These are phyloP conservation scores for Posidonia australis DNA, from an alignment of 106 monocot species.

Conservation along the genomic window DNA sequence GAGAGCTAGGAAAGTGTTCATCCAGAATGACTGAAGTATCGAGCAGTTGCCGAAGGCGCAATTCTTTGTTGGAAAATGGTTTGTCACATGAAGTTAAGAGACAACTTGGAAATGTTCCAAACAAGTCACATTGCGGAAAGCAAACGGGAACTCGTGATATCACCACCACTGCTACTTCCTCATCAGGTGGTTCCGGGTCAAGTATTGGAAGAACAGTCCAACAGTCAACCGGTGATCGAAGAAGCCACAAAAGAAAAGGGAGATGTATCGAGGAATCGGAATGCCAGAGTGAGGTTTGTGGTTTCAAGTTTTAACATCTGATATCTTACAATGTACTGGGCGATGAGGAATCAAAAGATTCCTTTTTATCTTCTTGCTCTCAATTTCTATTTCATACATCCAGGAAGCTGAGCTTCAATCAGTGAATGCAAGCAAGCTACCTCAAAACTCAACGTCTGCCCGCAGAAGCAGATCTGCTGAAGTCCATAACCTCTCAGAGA, in stretches of 20 bases:
- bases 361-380: too few relatives aligned
- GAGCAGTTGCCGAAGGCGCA: conserved; percentile 29
- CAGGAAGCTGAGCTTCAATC: conserved; percentile 68
- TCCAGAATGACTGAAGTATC: conserved; percentile 46
- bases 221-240: conserved; percentile 17
- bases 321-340: too few relatives aligned
- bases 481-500: conserved; percentile 90
- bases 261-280: conserved; percentile 47
- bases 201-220: conserved; percentile 37
- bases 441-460: conserved; percentile 27
- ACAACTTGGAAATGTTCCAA: conserved; percentile 10
- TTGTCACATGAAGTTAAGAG: conserved; percentile 11
- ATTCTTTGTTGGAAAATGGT: conserved; percentile 2
- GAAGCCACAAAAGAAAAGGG: conserved; percentile 52
- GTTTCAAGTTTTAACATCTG: too few relatives aligned
- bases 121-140: too few relatives aligned
- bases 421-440: conserved; percentile 21
- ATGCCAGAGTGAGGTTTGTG: conserved; percentile 82
- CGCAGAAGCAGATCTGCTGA: conserved; percentile 78
- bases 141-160: conserved; percentile 17
- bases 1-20: conserved; percentile 18
- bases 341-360: too few relatives aligned
- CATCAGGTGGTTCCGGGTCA: conserved; percentile 45
- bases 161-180: conserved; percentile 28
- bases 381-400: too few relatives aligned